Evolutionary conservation across 306 rosid genomes (phyloP).

Genomic region (Cyclanthera cordifolia): DNA sequence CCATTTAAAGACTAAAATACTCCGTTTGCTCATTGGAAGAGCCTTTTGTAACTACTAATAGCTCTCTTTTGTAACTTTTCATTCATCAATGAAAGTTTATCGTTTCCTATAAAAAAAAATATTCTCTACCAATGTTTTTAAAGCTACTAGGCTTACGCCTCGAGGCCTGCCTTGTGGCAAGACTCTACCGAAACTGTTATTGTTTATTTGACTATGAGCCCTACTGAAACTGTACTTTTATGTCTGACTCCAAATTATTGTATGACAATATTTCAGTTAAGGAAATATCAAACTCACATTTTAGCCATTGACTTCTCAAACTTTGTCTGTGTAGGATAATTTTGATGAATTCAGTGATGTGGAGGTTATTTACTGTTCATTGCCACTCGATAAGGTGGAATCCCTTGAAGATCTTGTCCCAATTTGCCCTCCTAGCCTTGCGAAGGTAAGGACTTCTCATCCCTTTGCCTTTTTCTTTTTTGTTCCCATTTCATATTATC

Average conservation of each 20-base stretch:
- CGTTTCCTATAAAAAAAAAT: too few species aligned
- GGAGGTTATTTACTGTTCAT: conserved; percentile 74
- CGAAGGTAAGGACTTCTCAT: conserved; percentile 42
- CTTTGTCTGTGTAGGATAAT: conserved; percentile 46
- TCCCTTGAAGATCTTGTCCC: conserved; percentile 80
- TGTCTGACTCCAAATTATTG: background rate
- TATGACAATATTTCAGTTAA: background rate
- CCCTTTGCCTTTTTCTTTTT: background rate
- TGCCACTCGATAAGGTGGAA: conserved; percentile 88
- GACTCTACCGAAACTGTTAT: too few species aligned
- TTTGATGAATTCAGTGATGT: conserved; percentile 81
- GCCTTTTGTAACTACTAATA: too few species aligned
- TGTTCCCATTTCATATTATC: too few species aligned
- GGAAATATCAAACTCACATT: background rate
- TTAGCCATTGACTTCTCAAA: conserved; percentile 3
- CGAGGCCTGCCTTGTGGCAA: too few species aligned
- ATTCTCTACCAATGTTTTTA: background rate
- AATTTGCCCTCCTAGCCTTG: conserved; percentile 62
- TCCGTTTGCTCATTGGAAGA: too few species aligned
- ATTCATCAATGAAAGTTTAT: too few species aligned
- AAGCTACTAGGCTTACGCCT: too few species aligned
- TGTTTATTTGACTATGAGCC: too few species aligned
- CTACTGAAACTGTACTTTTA: background rate
- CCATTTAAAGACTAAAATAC: too few species aligned
- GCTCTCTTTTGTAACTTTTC: too few species aligned